Evolutionary conservation across 805 yeast genomes (phyloP), one percentile per base, ranked within the genome.

Genomic region (Suhomyces pyralidae): DNA sequence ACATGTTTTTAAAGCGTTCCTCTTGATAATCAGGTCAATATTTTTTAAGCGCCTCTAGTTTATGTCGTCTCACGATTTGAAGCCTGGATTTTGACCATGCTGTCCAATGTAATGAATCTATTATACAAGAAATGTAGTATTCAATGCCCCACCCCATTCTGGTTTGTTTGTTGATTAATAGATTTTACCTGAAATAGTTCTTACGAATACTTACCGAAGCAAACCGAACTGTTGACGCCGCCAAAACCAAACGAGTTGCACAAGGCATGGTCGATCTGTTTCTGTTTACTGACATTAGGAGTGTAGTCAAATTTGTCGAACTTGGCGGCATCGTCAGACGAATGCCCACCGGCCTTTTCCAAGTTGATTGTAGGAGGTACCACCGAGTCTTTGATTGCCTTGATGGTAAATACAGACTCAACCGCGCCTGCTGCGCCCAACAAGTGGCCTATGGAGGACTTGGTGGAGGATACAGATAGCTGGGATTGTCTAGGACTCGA

Each of bases 241-340:
- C 99, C 99, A 72, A 94, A 94, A 0, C 99, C 99, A 71, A 96
- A 93, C 60, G 97, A 90, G 63, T 94, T 94, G 46, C 90, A 82
- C 60, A 94, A 55, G 0, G 93, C 97, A 57, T 81, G 77, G 3
- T 78, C 61, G 3, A 88, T 64, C 2, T 66, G 60, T 22, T 66
- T 73, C 12, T 58, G 48, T 44, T 72, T 62, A 8, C 87, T 75
- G 10, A 61, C 56, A 32, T 80, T 71, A 1, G 81, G 78, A 6
- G 86, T 85, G 59, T 86, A 87, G 63, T 88, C 84, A 51, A 74
- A 71, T 53, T 81, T 74, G 2, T 70, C 65, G 57, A 81, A 81
- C 32, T 70, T 70, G 2, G 60, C 70, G 1, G 66, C 61, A 8
- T 66, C 73, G 51, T 78, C 81, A n/a, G 71, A 81, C 7, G 44